A percentile compares a stretch with the other conserved stretches of the same genome.
Conservation (phyloP, 345 rosid species). For the Mercurialis annua region DNA sequence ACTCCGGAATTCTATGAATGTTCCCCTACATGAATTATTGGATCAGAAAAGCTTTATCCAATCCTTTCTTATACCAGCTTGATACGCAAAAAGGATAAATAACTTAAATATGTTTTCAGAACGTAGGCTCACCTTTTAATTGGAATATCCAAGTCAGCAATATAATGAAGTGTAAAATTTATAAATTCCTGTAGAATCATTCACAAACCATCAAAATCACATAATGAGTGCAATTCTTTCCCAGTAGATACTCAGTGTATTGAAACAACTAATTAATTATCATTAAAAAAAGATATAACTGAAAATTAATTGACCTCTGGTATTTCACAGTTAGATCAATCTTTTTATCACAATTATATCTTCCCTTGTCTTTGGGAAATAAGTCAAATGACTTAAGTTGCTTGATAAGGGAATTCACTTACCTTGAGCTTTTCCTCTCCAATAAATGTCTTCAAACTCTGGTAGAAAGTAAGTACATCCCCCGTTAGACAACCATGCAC, state of each 20-base stretch:
- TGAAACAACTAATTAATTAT: neutral
- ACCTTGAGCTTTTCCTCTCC: conserved; percentile 92
- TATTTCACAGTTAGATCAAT: neutral
- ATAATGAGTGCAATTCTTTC: neutral
- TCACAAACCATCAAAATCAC: conserved; percentile 14
- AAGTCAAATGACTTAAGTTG: conserved; percentile 1
- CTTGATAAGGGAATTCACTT: conserved; percentile 12
- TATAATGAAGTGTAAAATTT: conserved; percentile 76
- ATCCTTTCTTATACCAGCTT: neutral
- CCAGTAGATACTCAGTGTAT: neutral
- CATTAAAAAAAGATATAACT: neutral
- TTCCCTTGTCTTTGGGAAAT: neutral
- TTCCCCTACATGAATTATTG: conserved; percentile 54
- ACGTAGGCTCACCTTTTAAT: conserved; percentile 63
- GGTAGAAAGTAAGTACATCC: conserved; percentile 20
- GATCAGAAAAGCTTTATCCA: conserved; percentile 9
- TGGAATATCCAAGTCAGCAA: conserved; percentile 97
- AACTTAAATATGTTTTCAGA: no score
- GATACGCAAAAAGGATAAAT: conserved; percentile 9
- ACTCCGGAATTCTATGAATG: conserved; percentile 92
- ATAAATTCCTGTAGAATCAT: conserved; percentile 71
- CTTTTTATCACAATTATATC: neutral
- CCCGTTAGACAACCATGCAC: conserved; percentile 13
- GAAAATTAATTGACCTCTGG: neutral
- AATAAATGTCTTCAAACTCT: conserved; percentile 86